phyloP scores from a whole-genome alignment of 345 rosid genomes.

The Bretschneidera sinensis region DNA sequence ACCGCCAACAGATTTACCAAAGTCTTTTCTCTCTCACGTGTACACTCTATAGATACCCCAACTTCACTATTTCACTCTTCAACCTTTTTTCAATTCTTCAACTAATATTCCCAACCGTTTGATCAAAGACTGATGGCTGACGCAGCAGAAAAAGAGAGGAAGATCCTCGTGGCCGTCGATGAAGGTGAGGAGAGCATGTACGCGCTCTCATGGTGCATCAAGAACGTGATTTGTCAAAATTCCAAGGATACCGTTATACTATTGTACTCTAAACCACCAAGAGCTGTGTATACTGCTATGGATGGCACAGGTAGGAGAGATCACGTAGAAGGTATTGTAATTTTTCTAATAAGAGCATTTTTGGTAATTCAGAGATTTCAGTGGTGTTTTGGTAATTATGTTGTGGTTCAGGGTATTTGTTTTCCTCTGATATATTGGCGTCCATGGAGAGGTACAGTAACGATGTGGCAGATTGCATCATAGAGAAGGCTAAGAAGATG shows the following conservation, averaged over 20 bases:
- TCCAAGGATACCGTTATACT: constrained; percentile 44
- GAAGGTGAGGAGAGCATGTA: constrained; percentile 61
- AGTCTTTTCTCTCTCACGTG: too few relatives aligned
- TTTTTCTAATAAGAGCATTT: too few relatives aligned
- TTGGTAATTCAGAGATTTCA: too few relatives aligned
- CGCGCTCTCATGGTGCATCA: constrained; percentile 58
- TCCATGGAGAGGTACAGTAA: constrained; percentile 41
- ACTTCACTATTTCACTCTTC: too few relatives aligned
- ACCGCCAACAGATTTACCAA: constrained; percentile 24
- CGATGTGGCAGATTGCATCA: constrained; percentile 37
- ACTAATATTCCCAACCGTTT: background rate
- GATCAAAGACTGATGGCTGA: constrained; percentile 11
- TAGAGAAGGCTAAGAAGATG: constrained; percentile 42
- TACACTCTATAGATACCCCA: too few relatives aligned
- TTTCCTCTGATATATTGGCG: constrained; percentile 45
- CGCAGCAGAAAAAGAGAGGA: constrained; percentile 25
- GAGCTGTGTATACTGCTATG: constrained; percentile 26
- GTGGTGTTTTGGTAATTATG: background rate
- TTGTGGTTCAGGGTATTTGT: constrained; percentile 53
- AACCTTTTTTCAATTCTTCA: too few relatives aligned
- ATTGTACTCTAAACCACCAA: constrained; percentile 42
- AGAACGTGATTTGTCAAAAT: constrained; percentile 29
- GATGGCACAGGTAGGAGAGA: constrained; percentile 45
- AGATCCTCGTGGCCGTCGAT: constrained; percentile 53
- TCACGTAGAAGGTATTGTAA: too few relatives aligned